A percentile compares a stretch with the other conserved stretches of the same genome.
Evolutionary conservation across 179 eudicot genomes (phyloP).

Genomic region (Silene coronaria): DNA sequence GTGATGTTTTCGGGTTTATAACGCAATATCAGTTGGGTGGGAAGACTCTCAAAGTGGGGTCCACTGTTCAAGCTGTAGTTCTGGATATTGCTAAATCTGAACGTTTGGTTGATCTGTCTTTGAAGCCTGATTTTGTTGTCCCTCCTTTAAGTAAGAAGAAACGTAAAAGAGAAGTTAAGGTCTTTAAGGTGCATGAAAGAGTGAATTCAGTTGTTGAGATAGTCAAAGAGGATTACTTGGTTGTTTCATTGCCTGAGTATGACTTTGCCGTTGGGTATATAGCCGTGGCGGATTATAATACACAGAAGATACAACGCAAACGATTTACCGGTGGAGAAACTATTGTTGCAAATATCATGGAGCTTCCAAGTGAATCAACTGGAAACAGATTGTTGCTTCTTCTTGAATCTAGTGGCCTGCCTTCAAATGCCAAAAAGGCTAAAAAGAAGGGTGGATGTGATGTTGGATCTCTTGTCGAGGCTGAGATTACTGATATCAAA

Average conservation of each 20-base stretch:
- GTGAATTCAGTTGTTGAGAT: constrained; percentile 74
- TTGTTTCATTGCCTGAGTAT: constrained; percentile 66
- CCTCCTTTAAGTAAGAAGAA: constrained; percentile 54
- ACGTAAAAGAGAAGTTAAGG: constrained; percentile 58
- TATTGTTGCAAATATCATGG: constrained; percentile 62
- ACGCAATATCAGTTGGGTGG: constrained; percentile 69
- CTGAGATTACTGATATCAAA: constrained; percentile 82
- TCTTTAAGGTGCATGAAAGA: constrained; percentile 58
- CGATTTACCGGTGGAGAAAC: constrained; percentile 60
- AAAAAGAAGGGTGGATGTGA: constrained; percentile 61
- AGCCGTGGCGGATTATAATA: constrained; percentile 67
- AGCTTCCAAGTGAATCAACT: constrained; percentile 66
- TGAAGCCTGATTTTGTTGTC: constrained; percentile 60
- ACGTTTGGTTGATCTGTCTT: constrained; percentile 70
- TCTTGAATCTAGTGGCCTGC: constrained; percentile 52
- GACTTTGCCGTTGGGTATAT: constrained; percentile 64
- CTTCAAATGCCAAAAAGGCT: constrained; percentile 68
- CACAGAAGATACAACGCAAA: constrained; percentile 59
- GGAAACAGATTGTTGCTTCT: constrained; percentile 70
- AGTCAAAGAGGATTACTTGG: constrained; percentile 85
- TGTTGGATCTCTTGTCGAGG: constrained; percentile 72
- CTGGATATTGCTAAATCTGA: constrained; percentile 76
- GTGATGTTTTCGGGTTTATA: constrained; percentile 71
- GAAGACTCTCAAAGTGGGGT: constrained; percentile 39
- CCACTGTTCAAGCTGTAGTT: constrained; percentile 58